Conservation (phyloP, 2,329 filamentous ascomycete species). For the Verticillium tricorpus region DNA sequence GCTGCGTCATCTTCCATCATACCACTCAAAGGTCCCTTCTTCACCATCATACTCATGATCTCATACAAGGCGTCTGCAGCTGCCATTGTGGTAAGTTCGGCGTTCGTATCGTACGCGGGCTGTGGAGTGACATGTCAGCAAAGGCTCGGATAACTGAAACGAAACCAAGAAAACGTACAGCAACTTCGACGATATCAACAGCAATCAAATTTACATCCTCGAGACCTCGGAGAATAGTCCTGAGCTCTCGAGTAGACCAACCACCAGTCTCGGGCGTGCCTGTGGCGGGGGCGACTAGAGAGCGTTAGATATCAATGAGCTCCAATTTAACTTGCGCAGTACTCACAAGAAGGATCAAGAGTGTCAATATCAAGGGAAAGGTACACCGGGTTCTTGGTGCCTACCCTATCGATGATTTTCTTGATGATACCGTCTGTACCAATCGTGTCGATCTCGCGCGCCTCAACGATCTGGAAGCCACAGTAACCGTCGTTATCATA, state of each 20-base stretch:
- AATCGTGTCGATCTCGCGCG: slow-evolving; percentile 49
- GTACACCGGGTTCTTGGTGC: slow-evolving; percentile 71
- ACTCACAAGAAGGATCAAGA: slow-evolving; percentile 72
- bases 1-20: neutral
- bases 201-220: slow-evolving; percentile 66
- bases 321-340: neutral
- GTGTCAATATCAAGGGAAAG: slow-evolving; percentile 85
- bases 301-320: neutral
- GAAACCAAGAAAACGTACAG: slow-evolving; percentile 28
- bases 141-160: neutral
- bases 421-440: slow-evolving; percentile 69
- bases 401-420: slow-evolving; percentile 71
- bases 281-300: slow-evolving; percentile 59
- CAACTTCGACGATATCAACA: slow-evolving; percentile 71
- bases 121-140: slow-evolving; percentile 7
- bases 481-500: slow-evolving; percentile 85
- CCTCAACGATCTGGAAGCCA: slow-evolving; percentile 79
- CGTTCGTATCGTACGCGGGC: slow-evolving; percentile 68
- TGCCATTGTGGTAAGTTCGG: slow-evolving; percentile 69
- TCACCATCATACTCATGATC: slow-evolving; percentile 78
- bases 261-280: slow-evolving; percentile 74
- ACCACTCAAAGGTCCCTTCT: slow-evolving; percentile 64
- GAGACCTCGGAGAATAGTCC: slow-evolving; percentile 66
- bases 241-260: slow-evolving; percentile 68
- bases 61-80: slow-evolving; percentile 69